Base-by-base conservation (phyloP, 176 grass and related monocot genomes). In the Musa itinerans region DNA sequence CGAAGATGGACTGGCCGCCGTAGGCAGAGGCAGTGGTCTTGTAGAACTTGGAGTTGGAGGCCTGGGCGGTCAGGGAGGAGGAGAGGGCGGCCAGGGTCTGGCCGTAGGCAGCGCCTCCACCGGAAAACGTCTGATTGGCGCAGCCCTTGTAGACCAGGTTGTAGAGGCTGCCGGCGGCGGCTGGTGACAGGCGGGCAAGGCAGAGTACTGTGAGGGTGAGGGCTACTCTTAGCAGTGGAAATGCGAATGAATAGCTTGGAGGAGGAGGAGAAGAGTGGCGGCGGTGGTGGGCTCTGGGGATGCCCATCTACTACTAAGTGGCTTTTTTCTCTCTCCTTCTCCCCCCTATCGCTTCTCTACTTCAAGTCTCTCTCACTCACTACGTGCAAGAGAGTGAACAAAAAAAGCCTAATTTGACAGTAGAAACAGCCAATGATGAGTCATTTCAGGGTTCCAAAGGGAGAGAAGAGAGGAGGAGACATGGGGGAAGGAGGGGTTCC, bases 141-240 rank as follows among this genome's bases (percentile, higher is more conserved):
- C 95, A 99, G 56, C 95, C 95, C 78, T 99, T 94, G 88, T 94
- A 99, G 59, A 92, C 80, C 1, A 99, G 82, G 10, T 83, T 84
- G 81, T 83, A 86, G 23, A 91, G 14, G 84, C 89, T 89, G 59
- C 90, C 88, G 59, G 78, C 54, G 50, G 53, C 21, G 11, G 71
- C 34, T 15, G 16, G 20, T 1, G 52, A 23, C 20, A 16, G 52
- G 11, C 80, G 77, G 48, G 34, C 79, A 1, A 9, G 72, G 13
- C 53, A 23, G 52, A 65, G 19, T 43, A 78, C 14, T 15, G 25
- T 34, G 1, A 67, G 65, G 22, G 56, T 1, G 23, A 55, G 4
- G 71, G 72, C 12, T 2, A 74, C 19, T 24, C 15, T 50, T 24
- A 59, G 25, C 10, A 85, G 19, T 15, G 85, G 71, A 23, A 80